Conservation (phyloP, 1,139 yeast genomes). For the Yamadazyma atmosphaerica region DNA sequence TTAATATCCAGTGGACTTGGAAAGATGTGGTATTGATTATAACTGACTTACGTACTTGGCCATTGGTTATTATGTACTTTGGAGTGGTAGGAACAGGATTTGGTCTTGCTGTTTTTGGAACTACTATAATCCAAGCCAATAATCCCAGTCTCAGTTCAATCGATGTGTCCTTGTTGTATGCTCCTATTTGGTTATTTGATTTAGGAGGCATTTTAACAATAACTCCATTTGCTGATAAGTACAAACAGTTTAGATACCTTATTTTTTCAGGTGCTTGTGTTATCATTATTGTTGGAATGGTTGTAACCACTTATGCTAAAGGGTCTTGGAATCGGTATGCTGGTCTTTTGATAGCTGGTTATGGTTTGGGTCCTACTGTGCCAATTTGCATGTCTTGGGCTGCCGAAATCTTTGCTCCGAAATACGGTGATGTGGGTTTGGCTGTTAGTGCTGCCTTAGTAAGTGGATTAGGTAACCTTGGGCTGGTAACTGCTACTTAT, state of each 20-base stretch:
- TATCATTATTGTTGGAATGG: constrained; percentile 71
- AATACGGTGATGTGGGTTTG: constrained; percentile 81
- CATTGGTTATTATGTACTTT: constrained; percentile 81
- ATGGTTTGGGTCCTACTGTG: constrained; percentile 87
- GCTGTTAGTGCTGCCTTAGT: constrained; percentile 84
- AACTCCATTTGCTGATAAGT: constrained; percentile 80
- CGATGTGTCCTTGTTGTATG: constrained; percentile 71
- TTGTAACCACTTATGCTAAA: constrained; percentile 74
- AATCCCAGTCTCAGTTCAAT: constrained; percentile 67
- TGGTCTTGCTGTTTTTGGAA: constrained; percentile 83
- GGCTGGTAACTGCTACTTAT: constrained; percentile 82
- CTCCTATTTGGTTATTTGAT: constrained; percentile 90
- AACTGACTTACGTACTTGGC: constrained; percentile 72
- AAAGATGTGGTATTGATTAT: constrained; percentile 58
- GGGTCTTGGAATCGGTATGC: constrained; percentile 78
- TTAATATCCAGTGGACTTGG: constrained; percentile 56
- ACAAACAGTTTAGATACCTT: constrained; percentile 54
- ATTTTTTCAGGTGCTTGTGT: constrained; percentile 62
- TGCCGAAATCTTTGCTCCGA: constrained; percentile 68
- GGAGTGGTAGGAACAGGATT: constrained; percentile 90
- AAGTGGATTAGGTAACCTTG: constrained; percentile 83
- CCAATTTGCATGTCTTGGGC: constrained; percentile 89
- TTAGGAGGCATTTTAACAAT: constrained; percentile 71
- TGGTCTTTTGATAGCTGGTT: constrained; percentile 79
- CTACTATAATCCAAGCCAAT: constrained; percentile 70